Base-by-base conservation (phyloP, 345 rosid genomes). In the Arabidopsis suecica region DNA sequence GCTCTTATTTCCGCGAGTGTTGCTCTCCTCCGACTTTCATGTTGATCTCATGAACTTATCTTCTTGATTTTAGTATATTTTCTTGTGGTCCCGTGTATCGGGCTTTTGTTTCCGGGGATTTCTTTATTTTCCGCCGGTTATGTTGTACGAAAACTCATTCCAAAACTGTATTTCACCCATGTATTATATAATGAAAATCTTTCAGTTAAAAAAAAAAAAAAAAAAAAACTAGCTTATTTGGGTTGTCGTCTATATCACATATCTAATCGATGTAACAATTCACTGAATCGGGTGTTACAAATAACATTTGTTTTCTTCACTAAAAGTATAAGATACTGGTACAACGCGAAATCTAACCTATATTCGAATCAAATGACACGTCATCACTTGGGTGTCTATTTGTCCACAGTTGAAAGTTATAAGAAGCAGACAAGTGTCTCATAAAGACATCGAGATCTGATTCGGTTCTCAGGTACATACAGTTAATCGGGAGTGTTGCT, bases 351-450 rank as follows among this genome's bases (percentile, higher is more conserved):
- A 77, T 77, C 77, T 77, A 77, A 77, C 77, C 77, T 64, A 57
- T 20, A 40, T 22, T 65, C 40, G 47, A 65, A 57, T 65, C 14
- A 71, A 58, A 34, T 13, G 77, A 78, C 81, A 71, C 73, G 73
- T 78, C 72, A n/a, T 57, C 37, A 49, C 42, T n/a, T 22, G 59
- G 55, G 22, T 69, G 51, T 34, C 37, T 45, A n/a, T 51, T 60
- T 59, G 42, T 48, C 68, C 28, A 49, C 23, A 47, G 59, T 25
- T 56, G 34, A 45, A 45, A 42, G 61, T 42, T 13, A 16, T 16
- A 16, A 75, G 45, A 67, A 75, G 28, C 34, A 63, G 76, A 71
- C 81, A 77, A 41, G 76, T 71, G 73, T 78, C 77, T 78, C 61
- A 14, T 49, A 78, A 58, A 58, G 77, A 38, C 50, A 78, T 58